Evolutionary conservation across 1,284 basidiomycete genomes (phyloP).

Genomic region (Pulchroboletus neoregius): DNA sequence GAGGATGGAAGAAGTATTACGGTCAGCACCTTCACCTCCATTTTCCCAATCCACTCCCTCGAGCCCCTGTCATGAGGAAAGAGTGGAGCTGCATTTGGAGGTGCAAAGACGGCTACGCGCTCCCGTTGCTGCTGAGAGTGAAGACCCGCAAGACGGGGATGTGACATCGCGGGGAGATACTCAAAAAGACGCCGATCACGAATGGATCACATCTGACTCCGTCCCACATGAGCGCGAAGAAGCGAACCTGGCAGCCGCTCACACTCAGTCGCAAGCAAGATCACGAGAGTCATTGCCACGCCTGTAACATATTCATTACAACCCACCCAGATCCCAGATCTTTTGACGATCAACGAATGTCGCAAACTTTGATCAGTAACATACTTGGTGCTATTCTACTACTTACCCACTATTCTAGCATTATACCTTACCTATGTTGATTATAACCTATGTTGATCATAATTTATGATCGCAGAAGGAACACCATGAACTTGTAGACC

Average conservation of each 20-base stretch:
- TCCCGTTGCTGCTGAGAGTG: neutral
- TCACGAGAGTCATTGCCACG: neutral
- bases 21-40: constrained; percentile 4
- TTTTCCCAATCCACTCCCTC: constrained; percentile 5
- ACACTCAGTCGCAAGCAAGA: neutral
- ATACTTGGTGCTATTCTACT: too few species aligned
- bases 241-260: neutral
- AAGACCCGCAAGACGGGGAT: neutral
- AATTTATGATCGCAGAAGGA: too few species aligned
- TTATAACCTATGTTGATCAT: too few species aligned
- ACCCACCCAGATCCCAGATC: too few species aligned
- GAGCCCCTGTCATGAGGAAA: constrained; percentile 5
- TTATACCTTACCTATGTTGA: too few species aligned
- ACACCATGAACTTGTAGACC: too few species aligned
- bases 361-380: too few species aligned
- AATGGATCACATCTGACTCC: neutral
- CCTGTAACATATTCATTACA: too few species aligned
- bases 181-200: neutral
- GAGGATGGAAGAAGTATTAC: constrained; percentile 28
- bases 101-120: neutral
- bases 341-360: too few species aligned
- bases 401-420: too few species aligned
- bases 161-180: neutral
- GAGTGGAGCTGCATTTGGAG: neutral
- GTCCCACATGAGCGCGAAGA: neutral